Percentiles rank a stretch among this genome's conserved stretches.
Evolutionary conservation across 805 yeast genomes (phyloP).

Genomic region (Ogataea pilisensis): DNA sequence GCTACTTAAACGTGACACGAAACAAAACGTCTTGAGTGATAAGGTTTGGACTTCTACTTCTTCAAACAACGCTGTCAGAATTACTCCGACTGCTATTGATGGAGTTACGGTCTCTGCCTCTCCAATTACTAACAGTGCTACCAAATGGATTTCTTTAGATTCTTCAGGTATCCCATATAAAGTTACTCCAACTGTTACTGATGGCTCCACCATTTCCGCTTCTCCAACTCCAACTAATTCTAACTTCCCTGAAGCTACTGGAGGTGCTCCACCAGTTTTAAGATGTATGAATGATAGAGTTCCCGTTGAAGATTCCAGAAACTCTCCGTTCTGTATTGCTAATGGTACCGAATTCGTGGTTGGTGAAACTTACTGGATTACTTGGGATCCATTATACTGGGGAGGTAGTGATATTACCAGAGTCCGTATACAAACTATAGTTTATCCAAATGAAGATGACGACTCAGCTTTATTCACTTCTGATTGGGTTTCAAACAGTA

Average conservation of each 20-base stretch:
- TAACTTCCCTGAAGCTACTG: constrained; percentile 32
- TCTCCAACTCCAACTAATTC: constrained; percentile 40
- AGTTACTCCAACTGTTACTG: constrained; percentile 38
- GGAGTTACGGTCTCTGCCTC: constrained; percentile 47
- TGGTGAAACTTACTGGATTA: constrained; percentile 46
- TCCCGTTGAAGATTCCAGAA: constrained; percentile 26
- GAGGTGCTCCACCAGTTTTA: constrained; percentile 41
- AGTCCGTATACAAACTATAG: constrained; percentile 31
- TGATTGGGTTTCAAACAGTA: constrained; percentile 31
- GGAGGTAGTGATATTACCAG: constrained; percentile 31
- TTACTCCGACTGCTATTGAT: constrained; percentile 43
- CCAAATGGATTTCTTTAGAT: constrained; percentile 42
- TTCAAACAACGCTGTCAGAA: constrained; percentile 17
- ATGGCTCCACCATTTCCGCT: constrained; percentile 32
- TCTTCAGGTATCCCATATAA: constrained; percentile 40
- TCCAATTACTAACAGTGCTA: constrained; percentile 34
- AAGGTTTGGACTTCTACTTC: constrained; percentile 36
- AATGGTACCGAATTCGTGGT: constrained; percentile 42
- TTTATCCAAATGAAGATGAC: constrained; percentile 34
- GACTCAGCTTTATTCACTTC: constrained; percentile 33
- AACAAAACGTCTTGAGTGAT: constrained; percentile 22
- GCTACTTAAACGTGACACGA: constrained; percentile 8
- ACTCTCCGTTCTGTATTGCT: constrained; percentile 41
- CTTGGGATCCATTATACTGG: constrained; percentile 46
- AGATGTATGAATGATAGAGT: constrained; percentile 41